phyloP scores from a whole-genome alignment of 768 basidiomycete species.

The Flagelloscypha sp. region DNA sequence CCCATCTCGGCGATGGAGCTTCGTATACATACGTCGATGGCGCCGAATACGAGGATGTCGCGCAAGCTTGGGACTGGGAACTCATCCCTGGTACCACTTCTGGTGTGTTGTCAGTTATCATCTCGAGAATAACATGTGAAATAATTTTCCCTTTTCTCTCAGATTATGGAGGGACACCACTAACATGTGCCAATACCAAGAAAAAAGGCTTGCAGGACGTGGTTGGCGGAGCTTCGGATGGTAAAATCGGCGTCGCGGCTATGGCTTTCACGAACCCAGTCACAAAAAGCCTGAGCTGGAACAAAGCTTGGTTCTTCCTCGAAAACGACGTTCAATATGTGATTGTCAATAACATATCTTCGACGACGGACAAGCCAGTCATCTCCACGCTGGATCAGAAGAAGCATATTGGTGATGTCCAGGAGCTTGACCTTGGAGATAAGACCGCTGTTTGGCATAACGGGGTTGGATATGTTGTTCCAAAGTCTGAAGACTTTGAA shows the following conservation, averaged over 20 bases:
- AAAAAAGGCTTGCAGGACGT: slow-evolving; percentile 43
- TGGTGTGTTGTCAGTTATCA: too few relatives aligned
- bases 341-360: slow-evolving; percentile 45
- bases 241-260: slow-evolving; percentile 44
- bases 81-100: slow-evolving; percentile 66
- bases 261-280: slow-evolving; percentile 64
- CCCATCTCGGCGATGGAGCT: slow-evolving; percentile 62
- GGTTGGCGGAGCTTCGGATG: slow-evolving; percentile 61
- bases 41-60: slow-evolving; percentile 66
- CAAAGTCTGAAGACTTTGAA: slow-evolving; percentile 27
- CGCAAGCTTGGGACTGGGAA: slow-evolving; percentile 72
- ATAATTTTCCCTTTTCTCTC: too few relatives aligned
- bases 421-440: slow-evolving; percentile 28
- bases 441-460: slow-evolving; percentile 57
- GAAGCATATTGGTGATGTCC: slow-evolving; percentile 33
- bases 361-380: slow-evolving; percentile 37
- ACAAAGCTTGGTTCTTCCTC: slow-evolving; percentile 72
- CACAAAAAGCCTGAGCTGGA: slow-evolving; percentile 46
- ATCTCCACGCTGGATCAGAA: slow-evolving; percentile 65
- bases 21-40: slow-evolving; percentile 57
- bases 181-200: slow-evolving; percentile 37
- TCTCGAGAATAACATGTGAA: too few relatives aligned
- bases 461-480: slow-evolving; percentile 53
- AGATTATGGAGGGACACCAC: slow-evolving; percentile 50
- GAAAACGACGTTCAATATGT: slow-evolving; percentile 55